Conservation (phyloP, 768 basidiomycete species). For the Amyloporia xantha region DNA sequence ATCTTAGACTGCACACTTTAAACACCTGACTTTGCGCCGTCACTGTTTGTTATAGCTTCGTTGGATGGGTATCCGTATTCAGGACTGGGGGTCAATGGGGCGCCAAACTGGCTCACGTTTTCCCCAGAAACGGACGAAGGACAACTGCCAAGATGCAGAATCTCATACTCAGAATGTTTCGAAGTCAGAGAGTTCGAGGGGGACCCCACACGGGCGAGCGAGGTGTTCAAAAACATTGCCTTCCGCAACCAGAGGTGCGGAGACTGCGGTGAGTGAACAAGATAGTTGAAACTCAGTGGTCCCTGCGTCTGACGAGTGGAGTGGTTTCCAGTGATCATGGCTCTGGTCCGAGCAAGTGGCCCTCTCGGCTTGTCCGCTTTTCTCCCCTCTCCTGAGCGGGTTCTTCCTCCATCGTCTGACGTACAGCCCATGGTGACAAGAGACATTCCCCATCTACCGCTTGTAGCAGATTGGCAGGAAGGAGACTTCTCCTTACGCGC, state of each 20-base stretch:
- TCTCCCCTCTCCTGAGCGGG: constrained; percentile 20
- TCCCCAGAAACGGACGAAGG: background rate
- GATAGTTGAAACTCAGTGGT: background rate
- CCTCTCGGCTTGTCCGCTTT: constrained; percentile 28
- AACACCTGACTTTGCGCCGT: background rate
- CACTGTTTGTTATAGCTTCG: constrained; percentile 19
- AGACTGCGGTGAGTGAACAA: constrained; percentile 23
- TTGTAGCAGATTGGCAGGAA: constrained; percentile 18
- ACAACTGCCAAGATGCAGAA: constrained; percentile 1
- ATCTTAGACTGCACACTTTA: background rate
- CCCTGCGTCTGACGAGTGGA: background rate
- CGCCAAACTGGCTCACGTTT: constrained; percentile 15
- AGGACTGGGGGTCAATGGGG: constrained; percentile 3
- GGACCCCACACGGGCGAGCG: constrained; percentile 8
- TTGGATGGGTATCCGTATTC: constrained; percentile 30
- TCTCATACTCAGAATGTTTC: constrained; percentile 3
- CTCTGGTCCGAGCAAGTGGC: constrained; percentile 26
- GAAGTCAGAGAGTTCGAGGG: background rate
- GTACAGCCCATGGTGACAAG: background rate
- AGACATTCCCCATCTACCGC: constrained; percentile 16
- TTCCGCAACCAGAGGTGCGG: constrained; percentile 28
- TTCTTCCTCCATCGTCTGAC: background rate
- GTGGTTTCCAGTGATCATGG: constrained; percentile 22
- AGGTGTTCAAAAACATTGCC: constrained; percentile 27
- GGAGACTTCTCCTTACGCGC: constrained; percentile 17